A percentile compares a stretch with the other conserved stretches of the same genome.
These are phyloP conservation scores for Telopea speciosissima DNA, from an alignment of 177 flowering plant genomes.

Conservation along the genomic window DNA sequence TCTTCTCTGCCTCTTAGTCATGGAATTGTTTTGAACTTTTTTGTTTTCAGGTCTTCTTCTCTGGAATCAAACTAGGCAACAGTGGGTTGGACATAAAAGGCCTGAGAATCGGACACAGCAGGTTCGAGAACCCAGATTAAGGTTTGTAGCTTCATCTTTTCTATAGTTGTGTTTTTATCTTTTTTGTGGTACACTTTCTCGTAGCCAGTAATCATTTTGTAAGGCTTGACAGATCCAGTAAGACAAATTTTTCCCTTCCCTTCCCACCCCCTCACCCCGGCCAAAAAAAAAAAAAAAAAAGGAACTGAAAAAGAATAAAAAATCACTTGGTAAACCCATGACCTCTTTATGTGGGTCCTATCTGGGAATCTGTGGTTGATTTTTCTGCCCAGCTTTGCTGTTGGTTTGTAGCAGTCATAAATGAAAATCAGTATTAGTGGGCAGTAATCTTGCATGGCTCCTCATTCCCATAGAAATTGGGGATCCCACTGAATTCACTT, in stretches of 20 bases:
- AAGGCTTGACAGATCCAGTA: neutral
- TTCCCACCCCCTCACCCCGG: too few relatives aligned
- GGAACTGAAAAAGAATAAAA: too few relatives aligned
- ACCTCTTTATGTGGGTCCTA: neutral
- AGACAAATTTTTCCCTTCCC: neutral
- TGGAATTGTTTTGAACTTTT: neutral
- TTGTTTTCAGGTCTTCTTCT: conserved; percentile 59
- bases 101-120: conserved; percentile 24
- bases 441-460: neutral
- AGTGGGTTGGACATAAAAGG: conserved; percentile 58
- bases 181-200: neutral
- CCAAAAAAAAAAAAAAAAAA: too few relatives aligned
- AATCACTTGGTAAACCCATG: neutral
- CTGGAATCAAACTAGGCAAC: conserved; percentile 77
- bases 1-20: neutral
- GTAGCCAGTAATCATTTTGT: too few relatives aligned
- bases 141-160: conserved; percentile 27
- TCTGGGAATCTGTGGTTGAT: too few relatives aligned
- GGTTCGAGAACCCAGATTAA: conserved; percentile 47
- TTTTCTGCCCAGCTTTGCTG: neutral
- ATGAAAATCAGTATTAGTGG: neutral
- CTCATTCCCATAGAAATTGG: neutral
- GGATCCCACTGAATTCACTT: neutral
- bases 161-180: neutral
- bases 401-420: neutral